A percentile compares a stretch with the other conserved stretches of the same genome.
phyloP scores from a whole-genome alignment of 1,139 yeast genomes.

The Scheffersomyces quercinus region DNA sequence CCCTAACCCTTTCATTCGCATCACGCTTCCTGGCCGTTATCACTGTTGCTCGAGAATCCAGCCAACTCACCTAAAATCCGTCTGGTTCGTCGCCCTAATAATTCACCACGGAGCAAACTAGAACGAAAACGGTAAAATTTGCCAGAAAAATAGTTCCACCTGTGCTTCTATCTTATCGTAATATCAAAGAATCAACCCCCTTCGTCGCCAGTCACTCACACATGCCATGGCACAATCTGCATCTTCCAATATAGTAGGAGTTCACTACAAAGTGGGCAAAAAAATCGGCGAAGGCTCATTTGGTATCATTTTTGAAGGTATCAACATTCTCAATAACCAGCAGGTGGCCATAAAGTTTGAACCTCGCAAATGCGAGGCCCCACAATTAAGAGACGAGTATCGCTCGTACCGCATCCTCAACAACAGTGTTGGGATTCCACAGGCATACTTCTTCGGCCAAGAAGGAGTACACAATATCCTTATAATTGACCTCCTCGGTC shows the following conservation, averaged over 20 bases:
- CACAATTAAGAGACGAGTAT: slow-evolving; percentile 76
- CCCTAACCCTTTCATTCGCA: no score
- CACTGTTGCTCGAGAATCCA: no score
- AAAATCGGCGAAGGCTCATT: slow-evolving; percentile 86
- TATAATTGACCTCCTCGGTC: slow-evolving; percentile 73
- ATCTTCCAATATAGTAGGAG: slow-evolving; percentile 64
- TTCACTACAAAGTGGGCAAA: slow-evolving; percentile 78
- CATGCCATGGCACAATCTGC: slow-evolving; percentile 27
- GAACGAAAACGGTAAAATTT: no score
- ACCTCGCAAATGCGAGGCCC: slow-evolving; percentile 79
- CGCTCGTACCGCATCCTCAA: slow-evolving; percentile 67
- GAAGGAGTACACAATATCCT: slow-evolving; percentile 77
- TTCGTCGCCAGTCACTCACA: no score
- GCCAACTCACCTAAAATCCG: no score
- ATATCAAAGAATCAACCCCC: no score
- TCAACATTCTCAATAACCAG: slow-evolving; percentile 69
- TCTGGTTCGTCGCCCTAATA: no score
- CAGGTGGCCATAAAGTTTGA: slow-evolving; percentile 82
- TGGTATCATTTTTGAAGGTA: slow-evolving; percentile 81
- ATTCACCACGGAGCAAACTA: no score
- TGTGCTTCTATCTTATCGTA: no score
- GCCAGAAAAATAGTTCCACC: no score
- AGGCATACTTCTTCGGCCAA: slow-evolving; percentile 78
- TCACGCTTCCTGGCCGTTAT: no score
- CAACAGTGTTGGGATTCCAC: slow-evolving; percentile 66